Conservation (phyloP, 768 basidiomycete genomes). For the Hemileccinum impolitum region DNA sequence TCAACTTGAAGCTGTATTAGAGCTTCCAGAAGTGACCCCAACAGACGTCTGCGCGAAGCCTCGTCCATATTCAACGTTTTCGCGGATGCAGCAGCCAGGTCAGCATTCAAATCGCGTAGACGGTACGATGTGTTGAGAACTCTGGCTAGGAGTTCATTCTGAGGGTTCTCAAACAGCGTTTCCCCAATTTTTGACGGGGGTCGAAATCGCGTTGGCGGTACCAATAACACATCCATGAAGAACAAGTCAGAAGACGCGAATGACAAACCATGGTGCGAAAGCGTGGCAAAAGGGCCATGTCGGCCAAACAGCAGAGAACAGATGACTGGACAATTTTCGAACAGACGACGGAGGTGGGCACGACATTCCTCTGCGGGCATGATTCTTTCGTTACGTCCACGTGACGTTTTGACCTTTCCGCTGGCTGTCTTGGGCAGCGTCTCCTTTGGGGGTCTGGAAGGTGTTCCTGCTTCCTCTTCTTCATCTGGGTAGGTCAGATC, state of each 20-base stretch:
- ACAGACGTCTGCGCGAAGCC: conserved; percentile 48
- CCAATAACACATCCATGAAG: conserved; percentile 89
- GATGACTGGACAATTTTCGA: conserved; percentile 76
- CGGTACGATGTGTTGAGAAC: conserved; percentile 79
- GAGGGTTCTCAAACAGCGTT: conserved; percentile 91
- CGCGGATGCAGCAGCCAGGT: conserved; percentile 56
- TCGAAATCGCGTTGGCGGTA: conserved; percentile 93
- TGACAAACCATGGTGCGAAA: conserved; percentile 58
- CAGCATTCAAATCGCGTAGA: conserved; percentile 71
- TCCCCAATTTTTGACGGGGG: conserved; percentile 92
- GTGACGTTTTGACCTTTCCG: conserved; percentile 68
- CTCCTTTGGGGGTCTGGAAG: conserved; percentile 26
- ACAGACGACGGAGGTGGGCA: conserved; percentile 87
- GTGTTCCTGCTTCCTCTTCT: conserved; percentile 45
- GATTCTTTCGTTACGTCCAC: conserved; percentile 88
- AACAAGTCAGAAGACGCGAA: conserved; percentile 91
- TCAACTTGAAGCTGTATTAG: conserved; percentile 90
- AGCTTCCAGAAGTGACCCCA: conserved; percentile 70
- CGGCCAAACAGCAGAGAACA: conserved; percentile 89
- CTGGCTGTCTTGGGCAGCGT: conserved; percentile 68
- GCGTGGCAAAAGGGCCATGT: conserved; percentile 77
- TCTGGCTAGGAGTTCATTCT: conserved; percentile 84
- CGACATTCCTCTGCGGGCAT: conserved; percentile 90
- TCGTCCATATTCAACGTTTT: conserved; percentile 57
- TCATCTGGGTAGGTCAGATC: conserved; percentile 52